Percentiles rank a stretch among this genome's conserved stretches.
These are phyloP conservation scores for Corymbia citriodora DNA, from an alignment of 441 rosid genomes.

Conservation along the genomic window DNA sequence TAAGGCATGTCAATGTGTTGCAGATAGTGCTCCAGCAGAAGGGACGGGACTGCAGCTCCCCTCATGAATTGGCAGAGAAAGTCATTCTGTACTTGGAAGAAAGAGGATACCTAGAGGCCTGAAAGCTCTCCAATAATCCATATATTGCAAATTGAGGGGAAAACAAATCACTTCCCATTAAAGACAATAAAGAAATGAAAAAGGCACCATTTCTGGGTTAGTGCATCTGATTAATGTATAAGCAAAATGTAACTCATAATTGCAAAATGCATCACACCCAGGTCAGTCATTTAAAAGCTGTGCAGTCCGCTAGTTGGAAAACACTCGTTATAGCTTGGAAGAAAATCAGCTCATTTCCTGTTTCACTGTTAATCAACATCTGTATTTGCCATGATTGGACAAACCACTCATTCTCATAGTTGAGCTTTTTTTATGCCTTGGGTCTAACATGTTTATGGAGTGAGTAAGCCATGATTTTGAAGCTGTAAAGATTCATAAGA, in stretches of 20 bases:
- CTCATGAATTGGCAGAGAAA: conserved; percentile 54
- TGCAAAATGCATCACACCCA: neutral
- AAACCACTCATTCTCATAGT: neutral
- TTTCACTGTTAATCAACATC: neutral
- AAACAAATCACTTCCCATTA: neutral
- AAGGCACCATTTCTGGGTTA: neutral
- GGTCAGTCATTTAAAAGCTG: neutral
- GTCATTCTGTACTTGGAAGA: conserved; percentile 58
- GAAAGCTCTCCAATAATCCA: conserved; percentile 1
- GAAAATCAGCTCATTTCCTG: neutral
- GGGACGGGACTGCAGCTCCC: conserved; percentile 32
- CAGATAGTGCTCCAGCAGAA: conserved; percentile 53
- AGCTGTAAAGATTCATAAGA: neutral
- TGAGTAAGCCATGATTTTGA: neutral
- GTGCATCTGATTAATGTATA: neutral
- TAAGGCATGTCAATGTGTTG: conserved; percentile 2
- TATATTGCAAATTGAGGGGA: neutral
- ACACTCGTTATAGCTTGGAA: neutral
- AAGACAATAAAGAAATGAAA: neutral
- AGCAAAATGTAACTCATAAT: neutral
- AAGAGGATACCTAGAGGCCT: conserved; percentile 54
- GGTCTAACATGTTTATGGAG: neutral
- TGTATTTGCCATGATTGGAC: neutral
- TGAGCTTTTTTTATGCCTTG: neutral
- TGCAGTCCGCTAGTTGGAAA: neutral